These are phyloP conservation scores for Coemansia sp. DNA, from an alignment of 192 early-diverging fungal species.

Conservation along the genomic window DNA sequence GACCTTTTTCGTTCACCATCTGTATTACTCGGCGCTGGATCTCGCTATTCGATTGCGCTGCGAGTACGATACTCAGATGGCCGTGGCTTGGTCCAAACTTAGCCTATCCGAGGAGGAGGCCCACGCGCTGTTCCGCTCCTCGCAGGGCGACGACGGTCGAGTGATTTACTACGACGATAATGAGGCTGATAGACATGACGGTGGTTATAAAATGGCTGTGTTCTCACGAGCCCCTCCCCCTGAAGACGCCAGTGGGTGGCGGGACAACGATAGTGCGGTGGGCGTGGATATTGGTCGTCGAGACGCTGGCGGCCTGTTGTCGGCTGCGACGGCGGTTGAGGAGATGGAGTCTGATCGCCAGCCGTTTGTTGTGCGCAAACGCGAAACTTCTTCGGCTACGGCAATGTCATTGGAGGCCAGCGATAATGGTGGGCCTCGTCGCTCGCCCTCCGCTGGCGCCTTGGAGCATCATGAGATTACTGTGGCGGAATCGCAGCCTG, in stretches of 20 bases:
- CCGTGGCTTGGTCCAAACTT: conserved; percentile 5
- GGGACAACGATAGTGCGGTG: conserved; percentile 36
- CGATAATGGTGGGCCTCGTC: neutral
- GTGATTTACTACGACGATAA: conserved; percentile 4
- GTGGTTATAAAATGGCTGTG: conserved; percentile 19
- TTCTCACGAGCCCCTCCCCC: conserved; percentile 8
- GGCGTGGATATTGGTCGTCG: conserved; percentile 22
- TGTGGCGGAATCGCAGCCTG: neutral
- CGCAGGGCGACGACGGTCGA: neutral
- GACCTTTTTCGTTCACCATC: conserved; percentile 55
- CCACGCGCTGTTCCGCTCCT: neutral
- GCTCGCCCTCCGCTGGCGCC: neutral
- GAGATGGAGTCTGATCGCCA: neutral
- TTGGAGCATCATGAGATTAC: conserved; percentile 22
- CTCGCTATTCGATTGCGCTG: conserved; percentile 14
- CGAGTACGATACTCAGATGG: neutral
- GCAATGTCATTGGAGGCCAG: neutral
- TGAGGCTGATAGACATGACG: neutral
- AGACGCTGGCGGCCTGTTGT: neutral
- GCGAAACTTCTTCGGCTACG: conserved; percentile 26
- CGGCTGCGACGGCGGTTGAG: neutral
- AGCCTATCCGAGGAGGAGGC: neutral
- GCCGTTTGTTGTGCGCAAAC: conserved; percentile 23
- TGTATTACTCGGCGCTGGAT: conserved; percentile 56
- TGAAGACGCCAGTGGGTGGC: conserved; percentile 7